Evolutionary conservation across 805 yeast species (phyloP), one percentile per base, ranked within the genome.

Genomic region (Candida silvicultrix): DNA sequence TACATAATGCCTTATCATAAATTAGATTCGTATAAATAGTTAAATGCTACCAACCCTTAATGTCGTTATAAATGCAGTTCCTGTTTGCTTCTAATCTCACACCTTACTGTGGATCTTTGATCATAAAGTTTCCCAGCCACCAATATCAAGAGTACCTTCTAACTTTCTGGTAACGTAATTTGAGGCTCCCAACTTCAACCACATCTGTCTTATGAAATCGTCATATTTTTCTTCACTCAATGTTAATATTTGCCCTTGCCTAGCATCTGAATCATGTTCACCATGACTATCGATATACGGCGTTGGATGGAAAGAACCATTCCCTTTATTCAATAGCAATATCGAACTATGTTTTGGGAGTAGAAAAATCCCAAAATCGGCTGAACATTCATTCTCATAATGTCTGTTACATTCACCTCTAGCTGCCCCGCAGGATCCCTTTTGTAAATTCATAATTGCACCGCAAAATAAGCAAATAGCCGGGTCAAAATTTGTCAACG

Each of bases 61-160:
- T n/a, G n/a, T n/a, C n/a, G n/a, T n/a, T n/a, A n/a, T n/a, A n/a
- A n/a, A n/a, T n/a, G n/a, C n/a, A n/a, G n/a, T n/a, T n/a, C n/a
- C n/a, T n/a, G n/a, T n/a, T n/a, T n/a, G n/a, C n/a, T n/a, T n/a
- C n/a, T n/a, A n/a, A n/a, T n/a, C n/a, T n/a, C n/a, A n/a, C n/a
- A n/a, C n/a, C n/a, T n/a, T n/a, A n/a, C n/a, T n/a, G n/a, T n/a
- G n/a, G n/a, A n/a, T n/a, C n/a, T n/a, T n/a, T n/a, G 7, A 18
- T 37, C 39, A 88, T 50, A 85, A 67, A 2, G 94, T 86, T 55
- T 85, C 94, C 99, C 99, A 92, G 0, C 99, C 99, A 9, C 99
- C 99, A 35, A 84, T 78, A 63, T 92, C 98, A 31, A 83, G 65
- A 8, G 76, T 77, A 36, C 83, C 80, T 55, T 92, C 98, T 15